These are phyloP conservation scores for Gnomoniopsis sp. DNA, from an alignment of 2,329 filamentous ascomycete species.

Conservation along the genomic window DNA sequence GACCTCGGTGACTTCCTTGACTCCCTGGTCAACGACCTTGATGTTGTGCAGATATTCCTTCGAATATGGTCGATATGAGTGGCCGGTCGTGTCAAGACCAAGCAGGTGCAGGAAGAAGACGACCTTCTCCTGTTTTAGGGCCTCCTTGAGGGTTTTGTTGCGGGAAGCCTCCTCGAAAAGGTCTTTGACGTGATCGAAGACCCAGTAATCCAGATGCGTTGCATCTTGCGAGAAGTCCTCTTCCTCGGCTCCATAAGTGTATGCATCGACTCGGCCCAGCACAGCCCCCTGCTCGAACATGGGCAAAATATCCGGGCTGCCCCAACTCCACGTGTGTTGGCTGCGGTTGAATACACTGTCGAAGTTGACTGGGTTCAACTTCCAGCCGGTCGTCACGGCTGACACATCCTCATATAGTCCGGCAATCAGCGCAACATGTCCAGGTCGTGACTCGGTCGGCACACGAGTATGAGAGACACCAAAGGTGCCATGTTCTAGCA, in stretches of 20 bases:
- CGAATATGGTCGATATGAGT: constrained; percentile 84
- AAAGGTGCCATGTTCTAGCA: constrained; percentile 88
- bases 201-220: constrained; percentile 82
- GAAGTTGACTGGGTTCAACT: constrained; percentile 96
- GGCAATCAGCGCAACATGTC: constrained; percentile 94
- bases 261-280: constrained; percentile 82
- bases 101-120: constrained; percentile 96
- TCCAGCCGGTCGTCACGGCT: constrained; percentile 96
- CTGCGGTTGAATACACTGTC: constrained; percentile 98
- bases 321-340: constrained; percentile 98
- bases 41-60: constrained; percentile 94
- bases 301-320: constrained; percentile 91
- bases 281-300: constrained; percentile 97
- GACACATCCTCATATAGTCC: constrained; percentile 98
- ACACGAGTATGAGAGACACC: constrained; percentile 96
- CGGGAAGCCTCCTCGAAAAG: constrained; percentile 77
- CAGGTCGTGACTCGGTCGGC: constrained; percentile 92
- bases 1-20: constrained; percentile 76
- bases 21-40: constrained; percentile 86
- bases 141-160: constrained; percentile 70
- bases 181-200: constrained; percentile 89
- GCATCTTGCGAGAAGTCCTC: constrained; percentile 90
- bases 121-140: constrained; percentile 75
- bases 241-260: constrained; percentile 75
- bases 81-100: constrained; percentile 86